A percentile compares a stretch with the other conserved stretches of the same genome.
phyloP scores from a whole-genome alignment of 2,329 filamentous ascomycete genomes.

The Colletotrichum phormii region DNA sequence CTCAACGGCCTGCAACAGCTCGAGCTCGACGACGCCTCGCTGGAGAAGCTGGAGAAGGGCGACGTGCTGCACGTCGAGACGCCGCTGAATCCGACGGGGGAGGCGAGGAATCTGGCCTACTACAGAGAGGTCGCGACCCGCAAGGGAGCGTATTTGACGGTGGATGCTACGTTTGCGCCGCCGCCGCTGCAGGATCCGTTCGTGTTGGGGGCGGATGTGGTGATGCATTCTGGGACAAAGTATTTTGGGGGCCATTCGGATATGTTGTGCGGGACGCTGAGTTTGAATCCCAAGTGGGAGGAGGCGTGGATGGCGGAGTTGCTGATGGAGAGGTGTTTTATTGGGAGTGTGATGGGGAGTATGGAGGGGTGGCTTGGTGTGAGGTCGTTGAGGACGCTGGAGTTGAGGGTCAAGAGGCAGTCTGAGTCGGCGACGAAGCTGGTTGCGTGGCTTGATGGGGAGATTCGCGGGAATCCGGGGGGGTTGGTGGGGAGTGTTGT shows the following conservation, averaged over 20 bases:
- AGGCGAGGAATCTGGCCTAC: constrained; percentile 77
- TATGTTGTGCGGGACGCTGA: constrained; percentile 87
- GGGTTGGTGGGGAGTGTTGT: constrained; percentile 66
- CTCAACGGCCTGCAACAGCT: constrained; percentile 81
- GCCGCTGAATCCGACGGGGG: constrained; percentile 90
- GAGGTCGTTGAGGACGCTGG: constrained; percentile 85
- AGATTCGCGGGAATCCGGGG: constrained; percentile 50
- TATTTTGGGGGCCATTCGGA: constrained; percentile 97
- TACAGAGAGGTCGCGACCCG: constrained; percentile 80
- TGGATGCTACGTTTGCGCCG: constrained; percentile 94
- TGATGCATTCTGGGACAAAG: constrained; percentile 96
- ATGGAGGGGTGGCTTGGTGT: constrained; percentile 94
- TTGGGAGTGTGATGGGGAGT: constrained; percentile 89
- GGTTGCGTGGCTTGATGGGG: constrained; percentile 76
- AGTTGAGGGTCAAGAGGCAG: constrained; percentile 84
- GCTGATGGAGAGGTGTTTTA: constrained; percentile 75
- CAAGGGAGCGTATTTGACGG: constrained; percentile 79
- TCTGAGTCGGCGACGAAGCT: constrained; percentile 76
- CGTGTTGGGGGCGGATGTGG: constrained; percentile 80
- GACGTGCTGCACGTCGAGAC: constrained; percentile 95
- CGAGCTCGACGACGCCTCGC: constrained; percentile 60
- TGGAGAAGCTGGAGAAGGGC: constrained; percentile 75
- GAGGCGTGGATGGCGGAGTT: constrained; percentile 71
- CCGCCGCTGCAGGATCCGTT: constrained; percentile 92
- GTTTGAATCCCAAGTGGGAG: constrained; percentile 64